Evolutionary conservation across 345 rosid species (phyloP), one percentile per base, ranked within the genome.

Genomic region (Populus deltoides): DNA sequence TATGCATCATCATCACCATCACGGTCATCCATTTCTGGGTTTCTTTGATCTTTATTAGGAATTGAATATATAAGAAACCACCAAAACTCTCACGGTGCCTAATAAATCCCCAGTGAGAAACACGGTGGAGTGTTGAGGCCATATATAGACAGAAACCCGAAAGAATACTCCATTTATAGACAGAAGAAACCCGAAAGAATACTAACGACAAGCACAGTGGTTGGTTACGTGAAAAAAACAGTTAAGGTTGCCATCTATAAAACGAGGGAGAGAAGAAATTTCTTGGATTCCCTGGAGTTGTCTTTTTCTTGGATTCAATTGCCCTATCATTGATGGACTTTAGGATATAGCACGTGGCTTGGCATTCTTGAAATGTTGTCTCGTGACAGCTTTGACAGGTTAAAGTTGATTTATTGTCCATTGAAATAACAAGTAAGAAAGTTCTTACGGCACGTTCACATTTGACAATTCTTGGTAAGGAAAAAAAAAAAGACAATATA

Each of bases 1-100:
- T 82, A 93, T 83, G 92, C 95, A 76, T 92, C 98, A 77, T 92
- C 97, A 1, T n/a, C 65, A 75, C 90, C 97, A 3, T 59, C 65
- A 59, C 25, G 65, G 65, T 24, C 29, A 59, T 24, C 65, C 65
- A 59, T 59, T 59, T 24, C 65, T n/a, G 65, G 65, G 65, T 59
- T 59, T 59, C 65, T n/a, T 59, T 59, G 27, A 59, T 10, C 65
- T 59, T n/a, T 25, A 24, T 8, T 10, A 10, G 65, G 9, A 59
- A 59, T 24, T 59, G 25, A 59, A 24, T n/a, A n/a, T n/a, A n/a
- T 11, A 59, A n/a, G 29, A 59, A 59, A 4, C 65, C 65, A 24
- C 65, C 29, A 59, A 10, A 24, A 59, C 27, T 59, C 27, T n/a
- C 65, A 59, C 24, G 20, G 65, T n/a, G 29, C 13, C 65, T 59